Conservation (phyloP, 805 yeast species). For the Pichia eremophila region DNA sequence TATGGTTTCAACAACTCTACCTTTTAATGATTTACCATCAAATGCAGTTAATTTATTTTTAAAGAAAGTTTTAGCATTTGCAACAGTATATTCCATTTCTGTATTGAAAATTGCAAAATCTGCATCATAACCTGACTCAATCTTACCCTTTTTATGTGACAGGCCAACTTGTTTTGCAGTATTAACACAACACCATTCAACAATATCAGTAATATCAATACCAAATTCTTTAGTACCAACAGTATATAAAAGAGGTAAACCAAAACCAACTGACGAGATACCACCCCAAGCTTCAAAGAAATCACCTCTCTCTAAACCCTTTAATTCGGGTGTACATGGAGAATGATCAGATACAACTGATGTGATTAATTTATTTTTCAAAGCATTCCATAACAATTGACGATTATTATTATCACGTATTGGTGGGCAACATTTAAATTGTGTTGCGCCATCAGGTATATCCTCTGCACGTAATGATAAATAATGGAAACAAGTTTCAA, state of each 20-base stretch:
- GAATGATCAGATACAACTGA: slow-evolving; percentile 94
- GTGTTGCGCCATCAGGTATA: slow-evolving; percentile 70
- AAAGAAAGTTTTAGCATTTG: slow-evolving; percentile 52
- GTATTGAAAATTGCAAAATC: slow-evolving; percentile 81
- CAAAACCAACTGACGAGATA: slow-evolving; percentile 85
- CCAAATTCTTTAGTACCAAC: slow-evolving; percentile 42
- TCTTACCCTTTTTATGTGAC: slow-evolving; percentile 58
- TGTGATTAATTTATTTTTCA: slow-evolving; percentile 53
- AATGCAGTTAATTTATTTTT: slow-evolving; percentile 88
- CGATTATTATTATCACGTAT: slow-evolving; percentile 71
- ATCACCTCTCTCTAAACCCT: slow-evolving; percentile 74
- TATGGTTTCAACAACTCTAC: slow-evolving; percentile 71
- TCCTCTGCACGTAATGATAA: slow-evolving; percentile 68
- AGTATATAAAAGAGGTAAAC: slow-evolving; percentile 73
- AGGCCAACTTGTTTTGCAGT: slow-evolving; percentile 85
- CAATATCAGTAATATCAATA: slow-evolving; percentile 43
- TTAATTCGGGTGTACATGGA: slow-evolving; percentile 89
- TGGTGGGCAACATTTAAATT: slow-evolving; percentile 93
- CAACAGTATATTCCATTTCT: slow-evolving; percentile 36
- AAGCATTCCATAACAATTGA: slow-evolving; percentile 67
- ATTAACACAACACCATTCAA: slow-evolving; percentile 70
- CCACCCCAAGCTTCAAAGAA: slow-evolving; percentile 97
- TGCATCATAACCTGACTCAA: slow-evolving; percentile 75
- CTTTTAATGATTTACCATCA: slow-evolving; percentile 57
- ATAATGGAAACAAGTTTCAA: slow-evolving; percentile 94